Evolutionary conservation across 2,329 filamentous ascomycete species (phyloP).

Genomic region (Alternaria consortialis): DNA sequence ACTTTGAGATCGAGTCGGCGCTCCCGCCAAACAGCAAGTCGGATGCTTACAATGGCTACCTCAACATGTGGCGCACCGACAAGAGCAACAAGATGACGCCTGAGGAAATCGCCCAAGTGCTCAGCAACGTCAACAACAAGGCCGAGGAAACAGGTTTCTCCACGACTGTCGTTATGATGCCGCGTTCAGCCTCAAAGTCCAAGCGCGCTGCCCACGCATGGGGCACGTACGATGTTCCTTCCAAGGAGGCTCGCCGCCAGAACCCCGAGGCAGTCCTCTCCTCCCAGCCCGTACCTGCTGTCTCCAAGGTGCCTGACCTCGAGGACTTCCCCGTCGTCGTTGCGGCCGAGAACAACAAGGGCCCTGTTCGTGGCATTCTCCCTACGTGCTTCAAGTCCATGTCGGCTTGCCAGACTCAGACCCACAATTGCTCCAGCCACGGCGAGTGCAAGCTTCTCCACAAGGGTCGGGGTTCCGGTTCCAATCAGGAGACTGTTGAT

Average conservation of each 20-base stretch:
- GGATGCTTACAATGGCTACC: constrained; percentile 41
- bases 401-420: constrained; percentile 73
- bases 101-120: constrained; percentile 24
- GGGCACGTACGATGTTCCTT: constrained; percentile 45
- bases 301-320: constrained; percentile 36
- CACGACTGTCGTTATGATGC: constrained; percentile 52
- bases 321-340: constrained; percentile 41
- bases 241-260: constrained; percentile 39
- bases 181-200: constrained; percentile 33
- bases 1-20: constrained; percentile 32
- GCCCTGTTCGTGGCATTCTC: constrained; percentile 62
- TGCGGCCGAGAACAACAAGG: constrained; percentile 30
- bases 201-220: constrained; percentile 49
- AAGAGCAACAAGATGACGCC: constrained; percentile 30
- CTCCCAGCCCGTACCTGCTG: constrained; percentile 36
- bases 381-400: constrained; percentile 78
- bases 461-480: constrained; percentile 47
- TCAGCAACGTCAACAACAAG: constrained; percentile 21
- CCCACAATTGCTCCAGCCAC: constrained; percentile 82
- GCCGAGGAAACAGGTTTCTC: constrained; percentile 31
- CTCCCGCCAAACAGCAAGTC: constrained; percentile 31
- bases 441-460: constrained; percentile 78
- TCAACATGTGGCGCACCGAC: constrained; percentile 37
- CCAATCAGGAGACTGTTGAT: constrained; percentile 52
- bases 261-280: constrained; percentile 45